phyloP scores from a whole-genome alignment of 768 basidiomycete species.

The Suillus decipiens region DNA sequence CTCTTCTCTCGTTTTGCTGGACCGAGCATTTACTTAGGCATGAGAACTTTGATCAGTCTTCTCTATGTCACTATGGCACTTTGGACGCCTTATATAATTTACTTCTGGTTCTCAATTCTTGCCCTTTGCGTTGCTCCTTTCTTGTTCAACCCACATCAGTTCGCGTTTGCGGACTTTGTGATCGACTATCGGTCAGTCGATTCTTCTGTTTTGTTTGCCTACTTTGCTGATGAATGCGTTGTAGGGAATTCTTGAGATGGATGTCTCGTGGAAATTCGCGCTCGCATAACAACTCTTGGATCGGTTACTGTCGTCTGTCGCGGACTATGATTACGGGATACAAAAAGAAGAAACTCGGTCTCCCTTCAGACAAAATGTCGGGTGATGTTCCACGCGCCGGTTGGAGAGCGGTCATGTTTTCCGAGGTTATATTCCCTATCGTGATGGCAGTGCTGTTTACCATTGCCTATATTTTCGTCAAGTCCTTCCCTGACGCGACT shows the following conservation, averaged over 20 bases:
- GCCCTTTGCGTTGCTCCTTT: conserved; percentile 94
- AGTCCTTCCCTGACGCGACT: conserved; percentile 71
- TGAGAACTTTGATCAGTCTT: conserved; percentile 88
- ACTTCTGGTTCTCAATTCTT: conserved; percentile 97
- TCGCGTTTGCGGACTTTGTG: conserved; percentile 94
- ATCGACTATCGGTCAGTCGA: conserved; percentile 83
- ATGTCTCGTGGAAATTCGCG: conserved; percentile 98
- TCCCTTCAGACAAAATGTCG: conserved; percentile 96
- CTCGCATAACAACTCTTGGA: conserved; percentile 98
- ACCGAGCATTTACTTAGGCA: conserved; percentile 96
- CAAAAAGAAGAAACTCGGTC: conserved; percentile 96
- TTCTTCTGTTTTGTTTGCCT: neutral
- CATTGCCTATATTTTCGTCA: conserved; percentile 91
- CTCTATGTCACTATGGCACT: conserved; percentile 92
- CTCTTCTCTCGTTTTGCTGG: conserved; percentile 98
- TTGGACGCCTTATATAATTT: conserved; percentile 91
- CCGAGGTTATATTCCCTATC: conserved; percentile 85
- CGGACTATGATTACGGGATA: conserved; percentile 99
- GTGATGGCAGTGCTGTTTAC: conserved; percentile 85
- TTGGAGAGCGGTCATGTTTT: conserved; percentile 88
- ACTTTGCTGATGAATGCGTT: conserved; percentile 5
- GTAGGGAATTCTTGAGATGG: conserved; percentile 96
- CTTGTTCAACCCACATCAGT: conserved; percentile 99
- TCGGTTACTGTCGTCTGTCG: conserved; percentile 97
- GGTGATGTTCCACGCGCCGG: conserved; percentile 92